Conservation (phyloP, 2,329 filamentous ascomycete genomes). For the Stagonosporopsis chrysanthemi region DNA sequence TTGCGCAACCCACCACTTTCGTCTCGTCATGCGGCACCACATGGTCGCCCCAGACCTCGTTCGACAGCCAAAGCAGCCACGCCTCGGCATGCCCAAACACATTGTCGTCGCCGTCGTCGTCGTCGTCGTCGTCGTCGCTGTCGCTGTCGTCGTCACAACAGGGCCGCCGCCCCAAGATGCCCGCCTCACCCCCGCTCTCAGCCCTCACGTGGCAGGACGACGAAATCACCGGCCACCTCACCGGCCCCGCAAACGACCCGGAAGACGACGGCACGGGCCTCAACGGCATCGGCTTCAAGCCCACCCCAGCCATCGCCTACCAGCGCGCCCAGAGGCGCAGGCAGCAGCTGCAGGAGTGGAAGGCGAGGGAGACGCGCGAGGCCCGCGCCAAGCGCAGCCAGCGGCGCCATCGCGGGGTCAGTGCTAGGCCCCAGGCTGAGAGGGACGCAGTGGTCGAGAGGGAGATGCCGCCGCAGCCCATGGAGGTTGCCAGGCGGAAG, state of each 20-base stretch:
- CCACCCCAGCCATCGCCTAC: conserved; percentile 66
- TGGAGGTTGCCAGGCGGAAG: conserved; percentile 29
- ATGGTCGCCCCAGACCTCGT: conserved; percentile 11
- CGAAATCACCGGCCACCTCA: conserved; percentile 68
- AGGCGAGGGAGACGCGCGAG: conserved; percentile 64
- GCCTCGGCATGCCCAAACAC: conserved; percentile 9
- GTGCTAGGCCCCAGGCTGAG: conserved; percentile 28
- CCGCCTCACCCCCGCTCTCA: conserved; percentile 43
- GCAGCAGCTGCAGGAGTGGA: conserved; percentile 68
- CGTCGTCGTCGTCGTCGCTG: too few species aligned
- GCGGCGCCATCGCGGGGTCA: conserved; percentile 52
- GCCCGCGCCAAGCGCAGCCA: conserved; percentile 65
- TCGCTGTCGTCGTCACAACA: conserved; percentile 22
- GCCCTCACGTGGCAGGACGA: conserved; percentile 64
- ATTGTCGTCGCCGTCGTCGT: too few species aligned
- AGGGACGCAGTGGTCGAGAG: conserved; percentile 41
- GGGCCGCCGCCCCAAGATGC: too few species aligned
- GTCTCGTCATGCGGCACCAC: conserved; percentile 25
- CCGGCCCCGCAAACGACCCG: conserved; percentile 59
- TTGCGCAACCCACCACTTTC: conserved; percentile 42
- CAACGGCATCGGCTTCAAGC: conserved; percentile 69
- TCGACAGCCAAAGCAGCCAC: conserved; percentile 9
- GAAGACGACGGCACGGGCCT: conserved; percentile 69
- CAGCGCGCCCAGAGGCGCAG: conserved; percentile 63
- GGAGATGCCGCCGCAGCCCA: conserved; percentile 28